Evolutionary conservation across 2,329 filamentous ascomycete species (phyloP).

Genomic region (Mollisiaceae sp.): DNA sequence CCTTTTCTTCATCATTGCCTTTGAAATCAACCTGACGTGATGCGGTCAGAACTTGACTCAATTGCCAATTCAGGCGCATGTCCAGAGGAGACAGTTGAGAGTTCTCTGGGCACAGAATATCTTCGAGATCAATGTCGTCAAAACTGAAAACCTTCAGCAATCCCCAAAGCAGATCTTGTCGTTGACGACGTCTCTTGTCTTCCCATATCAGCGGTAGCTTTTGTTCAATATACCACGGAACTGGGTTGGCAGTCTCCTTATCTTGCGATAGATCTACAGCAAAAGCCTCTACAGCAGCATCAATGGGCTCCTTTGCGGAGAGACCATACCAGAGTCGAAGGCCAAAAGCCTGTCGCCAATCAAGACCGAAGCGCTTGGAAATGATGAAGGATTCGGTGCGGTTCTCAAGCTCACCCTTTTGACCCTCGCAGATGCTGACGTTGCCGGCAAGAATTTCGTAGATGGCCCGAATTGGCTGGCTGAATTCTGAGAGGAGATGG

Average conservation of each 20-base stretch:
- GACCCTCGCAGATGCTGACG: slow-evolving; percentile 80
- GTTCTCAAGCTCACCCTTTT: slow-evolving; percentile 77
- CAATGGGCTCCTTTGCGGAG: slow-evolving; percentile 69
- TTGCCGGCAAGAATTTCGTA: slow-evolving; percentile 92
- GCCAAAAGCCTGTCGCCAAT: slow-evolving; percentile 94
- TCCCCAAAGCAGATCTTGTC: slow-evolving; percentile 85
- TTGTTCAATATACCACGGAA: slow-evolving; percentile 72
- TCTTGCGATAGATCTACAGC: slow-evolving; percentile 73
- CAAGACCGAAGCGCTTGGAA: slow-evolving; percentile 80
- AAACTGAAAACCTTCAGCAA: slow-evolving; percentile 80
- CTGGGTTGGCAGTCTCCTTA: slow-evolving; percentile 70
- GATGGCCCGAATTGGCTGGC: slow-evolving; percentile 79
- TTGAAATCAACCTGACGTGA: slow-evolving; percentile 59
- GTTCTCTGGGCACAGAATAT: slow-evolving; percentile 76
- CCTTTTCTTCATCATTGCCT: slow-evolving; percentile 59
- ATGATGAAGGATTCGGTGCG: slow-evolving; percentile 80
- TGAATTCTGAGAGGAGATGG: slow-evolving; percentile 86
- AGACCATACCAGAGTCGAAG: slow-evolving; percentile 89
- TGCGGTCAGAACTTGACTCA: slow-evolving; percentile 68
- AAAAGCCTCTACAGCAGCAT: slow-evolving; percentile 75
- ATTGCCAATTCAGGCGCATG: slow-evolving; percentile 81
- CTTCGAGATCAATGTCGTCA: slow-evolving; percentile 66
- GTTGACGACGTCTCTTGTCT: slow-evolving; percentile 59
- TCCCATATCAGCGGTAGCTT: slow-evolving; percentile 63
- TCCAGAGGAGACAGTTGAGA: slow-evolving; percentile 77